Percentiles rank a stretch among this genome's conserved stretches.
Evolutionary conservation across 2,329 filamentous ascomycete genomes (phyloP).

Genomic region (Penicillium hordei): DNA sequence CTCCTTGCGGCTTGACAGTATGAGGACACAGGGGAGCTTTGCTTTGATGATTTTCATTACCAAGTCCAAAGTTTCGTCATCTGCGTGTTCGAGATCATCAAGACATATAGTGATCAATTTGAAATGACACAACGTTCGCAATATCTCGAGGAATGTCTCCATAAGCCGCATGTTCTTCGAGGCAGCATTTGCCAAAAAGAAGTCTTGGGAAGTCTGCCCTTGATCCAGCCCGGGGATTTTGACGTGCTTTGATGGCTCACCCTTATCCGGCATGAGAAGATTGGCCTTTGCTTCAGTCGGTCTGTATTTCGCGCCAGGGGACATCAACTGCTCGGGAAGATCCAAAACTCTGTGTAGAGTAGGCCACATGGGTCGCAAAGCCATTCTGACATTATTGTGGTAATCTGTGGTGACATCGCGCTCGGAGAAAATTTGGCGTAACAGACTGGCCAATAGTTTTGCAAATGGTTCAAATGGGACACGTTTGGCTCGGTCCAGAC

Average conservation of each 20-base stretch:
- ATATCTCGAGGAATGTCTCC: slow-evolving; percentile 82
- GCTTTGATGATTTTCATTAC: slow-evolving; percentile 76
- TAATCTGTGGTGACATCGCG: slow-evolving; percentile 62
- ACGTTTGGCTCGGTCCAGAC: slow-evolving; percentile 59
- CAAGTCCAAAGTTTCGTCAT: slow-evolving; percentile 81
- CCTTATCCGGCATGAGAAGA: slow-evolving; percentile 34
- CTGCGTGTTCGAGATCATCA: slow-evolving; percentile 88
- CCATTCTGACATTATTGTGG: slow-evolving; percentile 57
- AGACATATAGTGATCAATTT: slow-evolving; percentile 87
- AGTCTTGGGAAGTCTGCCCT: slow-evolving; percentile 39
- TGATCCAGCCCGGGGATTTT: slow-evolving; percentile 37
- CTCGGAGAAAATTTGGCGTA: slow-evolving; percentile 66
- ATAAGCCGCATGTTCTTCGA: slow-evolving; percentile 67
- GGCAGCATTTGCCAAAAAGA: slow-evolving; percentile 42
- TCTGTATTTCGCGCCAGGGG: slow-evolving; percentile 38
- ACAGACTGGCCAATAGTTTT: slow-evolving; percentile 59
- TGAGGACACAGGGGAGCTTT: slow-evolving; percentile 76
- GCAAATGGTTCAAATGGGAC: slow-evolving; percentile 63
- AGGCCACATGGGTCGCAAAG: slow-evolving; percentile 59
- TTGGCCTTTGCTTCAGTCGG: slow-evolving; percentile 33
- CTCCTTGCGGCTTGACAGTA: slow-evolving; percentile 72
- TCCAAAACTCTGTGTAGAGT: slow-evolving; percentile 59
- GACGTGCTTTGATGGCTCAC: slow-evolving; percentile 32
- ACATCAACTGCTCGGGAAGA: slow-evolving; percentile 64
- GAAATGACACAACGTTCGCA: slow-evolving; percentile 76